Conservation (phyloP, 140 eudicot genomes). For the Ambrosia hybrid region DNA sequence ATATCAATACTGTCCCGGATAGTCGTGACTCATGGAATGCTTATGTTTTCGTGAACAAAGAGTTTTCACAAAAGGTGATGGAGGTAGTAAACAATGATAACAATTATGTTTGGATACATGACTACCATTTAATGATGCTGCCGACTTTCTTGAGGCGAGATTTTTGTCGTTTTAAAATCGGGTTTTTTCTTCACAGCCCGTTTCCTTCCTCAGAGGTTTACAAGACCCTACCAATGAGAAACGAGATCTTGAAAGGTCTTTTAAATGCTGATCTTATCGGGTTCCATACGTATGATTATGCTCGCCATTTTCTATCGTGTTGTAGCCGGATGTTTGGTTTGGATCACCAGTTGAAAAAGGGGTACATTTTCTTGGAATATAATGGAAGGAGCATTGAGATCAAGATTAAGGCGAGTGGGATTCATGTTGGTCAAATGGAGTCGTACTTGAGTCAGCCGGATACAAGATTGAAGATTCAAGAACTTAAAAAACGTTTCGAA, state of each 20-base stretch:
- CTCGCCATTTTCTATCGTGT: constrained; percentile 29
- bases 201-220: constrained; percentile 38
- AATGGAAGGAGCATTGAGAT: constrained; percentile 45
- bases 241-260: constrained; percentile 35
- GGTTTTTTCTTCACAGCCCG: constrained; percentile 38
- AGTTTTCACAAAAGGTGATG: constrained; percentile 34
- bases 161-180: constrained; percentile 26
- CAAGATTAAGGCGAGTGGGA: constrained; percentile 40
- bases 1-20: constrained; percentile 24
- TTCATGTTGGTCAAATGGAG: constrained; percentile 34
- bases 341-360: constrained; percentile 26
- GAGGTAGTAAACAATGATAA: constrained; percentile 26
- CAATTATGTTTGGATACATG: constrained; percentile 44
- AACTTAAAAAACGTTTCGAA: constrained; percentile 18
- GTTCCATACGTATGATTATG: constrained; percentile 38
- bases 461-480: constrained; percentile 27
- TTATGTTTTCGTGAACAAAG: constrained; percentile 30
- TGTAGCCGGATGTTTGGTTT: constrained; percentile 35
- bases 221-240: constrained; percentile 26
- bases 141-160: constrained; percentile 39
- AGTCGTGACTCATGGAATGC: constrained; percentile 29
- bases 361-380: constrained; percentile 40
- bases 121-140: constrained; percentile 35
- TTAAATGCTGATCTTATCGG: constrained; percentile 38
- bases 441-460: constrained; percentile 24